Percentiles rank a stretch among this genome's conserved stretches.
These are phyloP conservation scores for Hygrophila difformis DNA, from an alignment of 257 asterid species.

Conservation along the genomic window DNA sequence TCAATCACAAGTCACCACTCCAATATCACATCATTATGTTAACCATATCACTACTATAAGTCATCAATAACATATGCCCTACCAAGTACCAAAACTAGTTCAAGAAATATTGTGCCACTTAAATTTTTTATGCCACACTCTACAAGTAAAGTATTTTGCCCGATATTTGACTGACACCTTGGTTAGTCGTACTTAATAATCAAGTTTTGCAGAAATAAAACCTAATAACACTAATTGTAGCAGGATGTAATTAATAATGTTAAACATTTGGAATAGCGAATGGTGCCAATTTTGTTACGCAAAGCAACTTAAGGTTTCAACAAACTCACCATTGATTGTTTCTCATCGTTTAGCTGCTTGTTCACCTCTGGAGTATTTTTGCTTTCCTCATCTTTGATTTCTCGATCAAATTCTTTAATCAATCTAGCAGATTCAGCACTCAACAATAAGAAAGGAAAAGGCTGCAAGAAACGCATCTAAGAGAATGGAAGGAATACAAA, in stretches of 20 bases:
- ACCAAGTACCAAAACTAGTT: no score
- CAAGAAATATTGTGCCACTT: no score
- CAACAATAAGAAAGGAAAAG: constrained; percentile 8
- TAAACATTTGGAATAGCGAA: neutral
- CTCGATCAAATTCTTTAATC: constrained; percentile 94
- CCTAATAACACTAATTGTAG: neutral
- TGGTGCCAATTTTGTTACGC: neutral
- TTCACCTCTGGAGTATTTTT: constrained; percentile 64
- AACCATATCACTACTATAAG: neutral
- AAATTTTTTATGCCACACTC: neutral
- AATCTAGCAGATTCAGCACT: constrained; percentile 34
- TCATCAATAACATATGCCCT: neutral
- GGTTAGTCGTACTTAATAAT: neutral
- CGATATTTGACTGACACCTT: neutral
- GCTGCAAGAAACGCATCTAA: constrained; percentile 10
- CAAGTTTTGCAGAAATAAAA: neutral
- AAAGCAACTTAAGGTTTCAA: neutral
- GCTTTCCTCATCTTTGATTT: constrained; percentile 89
- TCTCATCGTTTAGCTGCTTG: constrained; percentile 91
- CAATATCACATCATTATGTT: neutral
- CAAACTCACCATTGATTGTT: constrained; percentile 74
- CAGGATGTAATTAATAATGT: neutral
- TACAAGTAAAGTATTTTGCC: neutral
- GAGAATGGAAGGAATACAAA: constrained; percentile 9
- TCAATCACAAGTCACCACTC: neutral